Conservation (phyloP, 108 stramenopile genomes). For the Tribonema minus region DNA sequence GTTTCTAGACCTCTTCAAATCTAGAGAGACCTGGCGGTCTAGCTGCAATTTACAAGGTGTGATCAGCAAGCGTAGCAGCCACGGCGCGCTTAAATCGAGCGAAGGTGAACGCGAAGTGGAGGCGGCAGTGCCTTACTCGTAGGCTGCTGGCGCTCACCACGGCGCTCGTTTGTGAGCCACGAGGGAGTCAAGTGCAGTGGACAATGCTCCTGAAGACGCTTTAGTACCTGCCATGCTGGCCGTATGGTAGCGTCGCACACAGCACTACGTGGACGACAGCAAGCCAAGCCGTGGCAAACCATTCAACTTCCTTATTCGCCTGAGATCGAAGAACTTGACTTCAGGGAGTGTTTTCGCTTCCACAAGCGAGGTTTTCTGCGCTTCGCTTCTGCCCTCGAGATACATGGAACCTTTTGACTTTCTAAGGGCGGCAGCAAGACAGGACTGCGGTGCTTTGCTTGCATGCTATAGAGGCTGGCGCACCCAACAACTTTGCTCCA, state of each 20-base stretch:
- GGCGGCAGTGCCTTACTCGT: not conserved
- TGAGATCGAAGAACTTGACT: not conserved
- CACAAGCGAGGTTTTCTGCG: not conserved
- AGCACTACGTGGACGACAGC: not conserved
- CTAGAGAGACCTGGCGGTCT: too few relatives aligned
- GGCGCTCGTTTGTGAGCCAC: not conserved
- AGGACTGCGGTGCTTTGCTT: not conserved
- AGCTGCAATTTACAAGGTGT: too few relatives aligned
- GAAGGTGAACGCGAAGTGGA: not conserved
- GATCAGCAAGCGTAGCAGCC: too few relatives aligned
- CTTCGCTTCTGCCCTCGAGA: not conserved
- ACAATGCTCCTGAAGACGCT: not conserved
- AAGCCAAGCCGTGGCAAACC: not conserved
- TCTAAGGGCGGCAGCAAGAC: not conserved
- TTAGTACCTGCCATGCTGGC: too few relatives aligned
- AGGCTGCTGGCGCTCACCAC: not conserved
- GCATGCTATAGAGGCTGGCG: not conserved
- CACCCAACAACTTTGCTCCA: not conserved
- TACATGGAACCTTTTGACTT: not conserved
- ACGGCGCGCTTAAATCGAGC: not conserved
- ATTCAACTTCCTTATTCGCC: not conserved
- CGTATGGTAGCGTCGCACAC: too few relatives aligned
- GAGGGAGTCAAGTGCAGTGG: too few relatives aligned
- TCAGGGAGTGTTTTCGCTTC: slow-evolving; percentile 2
- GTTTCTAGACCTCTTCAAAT: too few relatives aligned